phyloP scores from a whole-genome alignment of 176 grass and related monocot genomes.

The Musa schizocarpa region DNA sequence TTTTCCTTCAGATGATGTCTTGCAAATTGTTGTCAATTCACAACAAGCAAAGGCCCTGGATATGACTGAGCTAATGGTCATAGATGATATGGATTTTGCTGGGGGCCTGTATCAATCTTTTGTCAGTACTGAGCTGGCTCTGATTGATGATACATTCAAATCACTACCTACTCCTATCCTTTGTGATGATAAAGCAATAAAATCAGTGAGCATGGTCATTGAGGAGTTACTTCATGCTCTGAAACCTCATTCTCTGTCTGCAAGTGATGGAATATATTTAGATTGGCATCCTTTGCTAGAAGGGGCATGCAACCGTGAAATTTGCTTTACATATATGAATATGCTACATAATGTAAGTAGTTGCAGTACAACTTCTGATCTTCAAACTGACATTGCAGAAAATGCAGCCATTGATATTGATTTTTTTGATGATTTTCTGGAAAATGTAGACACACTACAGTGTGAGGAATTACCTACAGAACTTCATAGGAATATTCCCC shows the following conservation, averaged over 20 bases:
- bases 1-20: conserved; percentile 39
- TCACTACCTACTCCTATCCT: conserved; percentile 72
- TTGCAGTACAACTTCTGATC: conserved; percentile 39
- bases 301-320: conserved; percentile 51
- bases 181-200: conserved; percentile 55
- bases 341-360: conserved; percentile 50
- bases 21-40: conserved; percentile 49
- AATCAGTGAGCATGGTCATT: conserved; percentile 19
- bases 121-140: conserved; percentile 64
- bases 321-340: conserved; percentile 47
- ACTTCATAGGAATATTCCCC: conserved; percentile 19
- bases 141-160: conserved; percentile 74
- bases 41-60: conserved; percentile 28
- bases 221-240: conserved; percentile 43
- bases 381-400: conserved; percentile 32
- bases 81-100: conserved; percentile 36
- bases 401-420: conserved; percentile 31
- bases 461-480: conserved; percentile 24
- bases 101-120: conserved; percentile 56
- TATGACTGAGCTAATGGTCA: conserved; percentile 44
- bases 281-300: conserved; percentile 85
- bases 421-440: conserved; percentile 52
- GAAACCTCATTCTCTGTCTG: conserved; percentile 51
- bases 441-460: conserved; percentile 26
- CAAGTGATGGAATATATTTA: conserved; percentile 78